Conservation (phyloP, 495 filamentous ascomycete species). For the Bombardia bombarda region DNA sequence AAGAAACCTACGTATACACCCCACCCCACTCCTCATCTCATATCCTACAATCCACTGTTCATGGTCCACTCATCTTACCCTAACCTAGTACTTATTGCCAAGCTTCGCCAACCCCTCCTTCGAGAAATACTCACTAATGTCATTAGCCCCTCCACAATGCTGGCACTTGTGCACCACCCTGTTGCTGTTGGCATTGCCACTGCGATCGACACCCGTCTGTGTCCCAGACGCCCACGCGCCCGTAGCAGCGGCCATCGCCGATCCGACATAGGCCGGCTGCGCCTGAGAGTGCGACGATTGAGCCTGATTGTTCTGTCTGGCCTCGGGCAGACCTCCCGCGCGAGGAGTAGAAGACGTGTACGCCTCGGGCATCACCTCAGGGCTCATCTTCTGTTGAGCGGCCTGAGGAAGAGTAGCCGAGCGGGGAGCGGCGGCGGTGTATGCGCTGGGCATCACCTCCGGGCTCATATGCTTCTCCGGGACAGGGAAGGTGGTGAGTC, state of each 20-base stretch:
- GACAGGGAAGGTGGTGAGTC: neutral
- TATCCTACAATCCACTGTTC: too few species aligned
- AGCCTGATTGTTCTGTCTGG: neutral
- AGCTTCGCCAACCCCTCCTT: too few species aligned
- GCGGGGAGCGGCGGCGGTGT: neutral
- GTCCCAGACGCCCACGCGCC: slow-evolving; percentile 13
- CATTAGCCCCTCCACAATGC: slow-evolving; percentile 7
- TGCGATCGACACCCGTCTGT: neutral
- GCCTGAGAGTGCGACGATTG: neutral
- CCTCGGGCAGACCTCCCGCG: neutral
- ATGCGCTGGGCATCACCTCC: neutral
- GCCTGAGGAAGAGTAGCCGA: neutral
- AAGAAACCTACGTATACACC: too few species aligned
- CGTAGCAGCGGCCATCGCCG: slow-evolving; percentile 11
- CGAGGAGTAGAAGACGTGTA: slow-evolving; percentile 6
- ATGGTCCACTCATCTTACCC: too few species aligned
- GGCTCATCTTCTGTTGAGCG: slow-evolving; percentile 10
- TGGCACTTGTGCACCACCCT: slow-evolving; percentile 19
- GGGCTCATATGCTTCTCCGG: slow-evolving; percentile 8
- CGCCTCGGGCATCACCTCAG: slow-evolving; percentile 13
- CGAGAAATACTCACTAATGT: neutral
- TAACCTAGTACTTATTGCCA: too few species aligned
- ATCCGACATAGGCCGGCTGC: slow-evolving; percentile 3
- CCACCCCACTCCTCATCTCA: too few species aligned
- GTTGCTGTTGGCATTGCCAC: slow-evolving; percentile 1